A percentile compares a stretch with the other conserved stretches of the same genome.
phyloP scores from a whole-genome alignment of 768 basidiomycete species.

The Lentinula sp. region DNA sequence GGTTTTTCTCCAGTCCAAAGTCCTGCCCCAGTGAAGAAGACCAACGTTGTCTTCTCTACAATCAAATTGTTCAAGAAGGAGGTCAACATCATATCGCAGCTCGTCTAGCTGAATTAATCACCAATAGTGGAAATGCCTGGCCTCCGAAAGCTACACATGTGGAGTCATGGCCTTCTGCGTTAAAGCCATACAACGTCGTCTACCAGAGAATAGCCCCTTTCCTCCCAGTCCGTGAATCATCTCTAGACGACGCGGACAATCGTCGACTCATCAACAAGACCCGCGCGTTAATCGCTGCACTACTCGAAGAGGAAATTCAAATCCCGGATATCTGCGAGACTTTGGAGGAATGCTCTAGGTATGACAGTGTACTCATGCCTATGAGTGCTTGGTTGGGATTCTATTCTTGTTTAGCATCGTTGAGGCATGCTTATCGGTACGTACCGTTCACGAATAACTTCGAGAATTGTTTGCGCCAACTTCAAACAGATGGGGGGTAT shows the following conservation, averaged over 20 bases:
- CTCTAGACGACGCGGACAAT: conserved; percentile 13
- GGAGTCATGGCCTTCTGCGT: conserved; percentile 12
- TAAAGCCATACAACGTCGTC: conserved; percentile 10
- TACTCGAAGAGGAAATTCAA: conserved; percentile 7
- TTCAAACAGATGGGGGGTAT: conserved; percentile 14
- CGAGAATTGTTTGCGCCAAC: not conserved
- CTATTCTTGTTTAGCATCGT: conserved; percentile 12
- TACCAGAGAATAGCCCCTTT: conserved; percentile 11
- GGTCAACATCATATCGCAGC: not conserved
- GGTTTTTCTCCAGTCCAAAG: not conserved
- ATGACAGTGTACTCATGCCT: conserved; percentile 7
- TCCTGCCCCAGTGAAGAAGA: not conserved
- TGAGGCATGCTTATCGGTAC: conserved; percentile 17
- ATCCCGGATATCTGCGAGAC: conserved; percentile 10
- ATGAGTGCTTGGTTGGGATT: conserved; percentile 14
- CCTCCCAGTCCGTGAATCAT: conserved; percentile 13
- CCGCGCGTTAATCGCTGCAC: conserved; percentile 10
- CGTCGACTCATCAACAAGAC: conserved; percentile 14
- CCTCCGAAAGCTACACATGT: conserved; percentile 14
- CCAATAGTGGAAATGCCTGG: conserved; percentile 14
- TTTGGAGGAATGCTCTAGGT: conserved; percentile 8
- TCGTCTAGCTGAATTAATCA: conserved; percentile 10
- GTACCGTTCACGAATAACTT: not conserved
- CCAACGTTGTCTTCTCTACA: not conserved
- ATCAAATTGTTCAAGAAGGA: not conserved